Conservation (phyloP, 345 rosid species). For the thale cress (Arabidopsis thaliana) region DNA sequence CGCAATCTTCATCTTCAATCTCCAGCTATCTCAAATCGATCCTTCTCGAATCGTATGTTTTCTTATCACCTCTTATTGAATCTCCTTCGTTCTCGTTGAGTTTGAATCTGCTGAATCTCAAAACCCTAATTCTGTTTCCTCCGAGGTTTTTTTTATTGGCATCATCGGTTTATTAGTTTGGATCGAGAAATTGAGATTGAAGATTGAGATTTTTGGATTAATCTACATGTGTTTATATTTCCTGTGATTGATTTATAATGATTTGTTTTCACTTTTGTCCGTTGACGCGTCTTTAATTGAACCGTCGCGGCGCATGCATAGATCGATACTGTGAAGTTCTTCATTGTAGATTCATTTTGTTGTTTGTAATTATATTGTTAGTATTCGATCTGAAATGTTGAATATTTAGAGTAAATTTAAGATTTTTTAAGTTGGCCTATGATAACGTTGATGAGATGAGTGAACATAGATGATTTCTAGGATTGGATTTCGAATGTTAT, state of each 20-base stretch:
- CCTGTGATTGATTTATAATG: not conserved
- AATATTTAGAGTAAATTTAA: constrained; percentile 17
- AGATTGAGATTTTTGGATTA: constrained; percentile 12
- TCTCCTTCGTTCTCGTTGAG: not conserved
- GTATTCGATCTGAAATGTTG: constrained; percentile 32
- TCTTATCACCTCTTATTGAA: not conserved
- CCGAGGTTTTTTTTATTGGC: constrained; percentile 20
- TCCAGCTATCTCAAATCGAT: constrained; percentile 15
- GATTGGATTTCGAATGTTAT: constrained; percentile 15
- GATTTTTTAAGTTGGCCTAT: not conserved
- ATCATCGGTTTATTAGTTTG: constrained; percentile 27
- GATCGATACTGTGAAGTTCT: constrained; percentile 10
- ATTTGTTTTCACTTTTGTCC: constrained; percentile 4
- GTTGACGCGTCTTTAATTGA: constrained; percentile 32
- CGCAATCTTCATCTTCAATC: constrained; percentile 26
- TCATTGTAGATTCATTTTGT: constrained; percentile 8
- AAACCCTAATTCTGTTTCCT: constrained; percentile 39
- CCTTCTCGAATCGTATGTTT: constrained; percentile 35
- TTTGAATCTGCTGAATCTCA: constrained; percentile 39
- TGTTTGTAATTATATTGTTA: not conserved
- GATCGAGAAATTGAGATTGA: constrained; percentile 20
- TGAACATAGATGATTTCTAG: not conserved
- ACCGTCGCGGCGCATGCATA: constrained; percentile 33
- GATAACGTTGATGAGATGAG: not conserved
- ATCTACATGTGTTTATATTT: not conserved